phyloP scores from a whole-genome alignment of 371 early-diverging fungal species.

The Mucor piriformis region DNA sequence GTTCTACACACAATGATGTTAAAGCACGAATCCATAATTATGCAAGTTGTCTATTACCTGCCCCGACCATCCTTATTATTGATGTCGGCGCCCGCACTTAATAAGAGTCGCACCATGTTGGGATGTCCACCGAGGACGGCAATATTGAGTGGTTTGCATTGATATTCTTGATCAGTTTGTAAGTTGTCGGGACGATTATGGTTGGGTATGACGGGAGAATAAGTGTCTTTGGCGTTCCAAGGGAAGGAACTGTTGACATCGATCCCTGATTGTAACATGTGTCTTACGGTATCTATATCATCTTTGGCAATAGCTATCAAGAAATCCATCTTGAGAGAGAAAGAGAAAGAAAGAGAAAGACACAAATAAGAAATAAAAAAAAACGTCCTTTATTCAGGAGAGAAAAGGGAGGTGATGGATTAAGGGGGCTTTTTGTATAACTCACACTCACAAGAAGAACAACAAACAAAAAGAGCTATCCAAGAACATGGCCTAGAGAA shows the following conservation, averaged over 20 bases:
- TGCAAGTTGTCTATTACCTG: slow-evolving; percentile 55
- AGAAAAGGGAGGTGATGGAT: neutral
- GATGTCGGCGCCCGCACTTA: slow-evolving; percentile 68
- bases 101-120: slow-evolving; percentile 58
- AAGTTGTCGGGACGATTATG: slow-evolving; percentile 12
- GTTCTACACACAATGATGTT: slow-evolving; percentile 39
- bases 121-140: slow-evolving; percentile 70
- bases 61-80: slow-evolving; percentile 71
- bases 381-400: neutral
- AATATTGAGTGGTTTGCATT: slow-evolving; percentile 66
- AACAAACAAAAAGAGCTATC: too few species aligned
- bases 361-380: neutral
- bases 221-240: slow-evolving; percentile 55
- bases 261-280: slow-evolving; percentile 45
- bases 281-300: slow-evolving; percentile 50
- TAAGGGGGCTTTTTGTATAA: too few species aligned
- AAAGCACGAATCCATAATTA: too few species aligned
- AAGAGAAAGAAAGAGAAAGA: neutral
- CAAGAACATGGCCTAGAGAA: too few species aligned
- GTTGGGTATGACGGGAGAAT: slow-evolving; percentile 48
- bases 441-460: too few species aligned
- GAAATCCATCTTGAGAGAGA: slow-evolving; percentile 48
- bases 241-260: slow-evolving; percentile 57
- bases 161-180: slow-evolving; percentile 49
- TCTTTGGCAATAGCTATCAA: slow-evolving; percentile 53